Evolutionary conservation across 129 eudicot species (phyloP), one percentile per base, ranked within the genome.

Genomic region (Chrysanthemum seticuspe): DNA sequence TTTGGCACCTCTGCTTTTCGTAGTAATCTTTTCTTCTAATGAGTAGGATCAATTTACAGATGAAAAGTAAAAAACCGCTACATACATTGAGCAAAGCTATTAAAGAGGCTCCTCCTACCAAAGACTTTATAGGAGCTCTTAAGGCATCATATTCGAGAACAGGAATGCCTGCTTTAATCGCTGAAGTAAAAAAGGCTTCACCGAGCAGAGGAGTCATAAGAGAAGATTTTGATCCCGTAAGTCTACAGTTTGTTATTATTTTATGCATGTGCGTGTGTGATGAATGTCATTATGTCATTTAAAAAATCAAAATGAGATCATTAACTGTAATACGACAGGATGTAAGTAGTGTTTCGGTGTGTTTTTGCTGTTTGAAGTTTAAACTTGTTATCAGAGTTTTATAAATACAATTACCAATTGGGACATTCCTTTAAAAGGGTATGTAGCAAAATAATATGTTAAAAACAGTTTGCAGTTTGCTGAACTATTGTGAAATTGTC

Each of bases 121-220:
- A 87, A 83, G 97, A 94, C 80, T 94, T 94, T 70, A 56, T 90
- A 44, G 97, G 89, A 56, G 91, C 96, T 58, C 89, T 94, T 36
- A 88, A 82, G 70, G 83, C 83, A 13, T 81, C 99, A 56, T 40
- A 85, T 65, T 57, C 58, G 59, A 81, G 91, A 79, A 90, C 99
- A 15, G 91, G 89, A 45, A 69, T 88, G 77, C 99, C 99, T 78
- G 99, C 85, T 73, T 65, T 94, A 68, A 94, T 94, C 75, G 98
- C 98, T 47, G 98, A 93, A 82, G 98, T 93, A 19, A 93, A 93
- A 77, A 93, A 93, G 85, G 98, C 98, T 75, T 94, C 98, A 50
- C 98, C 98, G 6, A 90, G 96, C 79, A 83, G 88, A 81, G 98
- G 98, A 67, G 81, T 94, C 67, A 31, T 94, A n/a, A 84, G 98